Evolutionary conservation across 139 green algal species (phyloP).

Genomic region (Gonium pectorale): DNA sequence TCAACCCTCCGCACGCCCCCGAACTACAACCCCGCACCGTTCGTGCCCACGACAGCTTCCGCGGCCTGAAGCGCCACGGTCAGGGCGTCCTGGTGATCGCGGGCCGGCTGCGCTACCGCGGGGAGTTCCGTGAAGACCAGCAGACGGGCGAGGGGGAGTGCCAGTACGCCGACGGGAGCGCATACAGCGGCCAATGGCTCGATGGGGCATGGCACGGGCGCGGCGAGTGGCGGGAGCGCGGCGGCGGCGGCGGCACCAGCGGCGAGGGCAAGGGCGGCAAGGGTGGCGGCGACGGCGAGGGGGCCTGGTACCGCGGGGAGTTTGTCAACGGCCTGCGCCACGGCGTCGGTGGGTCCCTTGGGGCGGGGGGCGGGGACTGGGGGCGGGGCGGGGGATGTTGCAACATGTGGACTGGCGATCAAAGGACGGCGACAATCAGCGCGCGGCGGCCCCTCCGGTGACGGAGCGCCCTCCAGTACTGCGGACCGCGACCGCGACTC

Average conservation of each 20-base stretch:
- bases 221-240: slow-evolving; percentile 35
- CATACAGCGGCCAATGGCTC: slow-evolving; percentile 41
- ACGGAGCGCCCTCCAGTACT: too few species aligned
- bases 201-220: slow-evolving; percentile 25
- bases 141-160: background rate
- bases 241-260: background rate
- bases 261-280: background rate
- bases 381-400: too few species aligned
- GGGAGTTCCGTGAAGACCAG: background rate
- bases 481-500: too few species aligned
- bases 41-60: slow-evolving; percentile 19
- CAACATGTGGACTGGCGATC: too few species aligned
- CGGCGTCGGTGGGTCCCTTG: slow-evolving; percentile 17
- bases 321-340: background rate
- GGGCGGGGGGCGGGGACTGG: too few species aligned
- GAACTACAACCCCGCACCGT: background rate
- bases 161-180: slow-evolving; percentile 38
- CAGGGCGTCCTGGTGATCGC: slow-evolving; percentile 24
- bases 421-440: too few species aligned
- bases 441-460: too few species aligned
- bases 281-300: background rate
- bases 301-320: slow-evolving; percentile 21
- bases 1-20: too few species aligned
- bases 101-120: slow-evolving; percentile 5
- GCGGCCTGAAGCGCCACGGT: slow-evolving; percentile 29